Percentiles rank a stretch among this genome's conserved stretches.
These are phyloP conservation scores for Candida loeiensis DNA, from an alignment of 805 yeast species.

Conservation along the genomic window DNA sequence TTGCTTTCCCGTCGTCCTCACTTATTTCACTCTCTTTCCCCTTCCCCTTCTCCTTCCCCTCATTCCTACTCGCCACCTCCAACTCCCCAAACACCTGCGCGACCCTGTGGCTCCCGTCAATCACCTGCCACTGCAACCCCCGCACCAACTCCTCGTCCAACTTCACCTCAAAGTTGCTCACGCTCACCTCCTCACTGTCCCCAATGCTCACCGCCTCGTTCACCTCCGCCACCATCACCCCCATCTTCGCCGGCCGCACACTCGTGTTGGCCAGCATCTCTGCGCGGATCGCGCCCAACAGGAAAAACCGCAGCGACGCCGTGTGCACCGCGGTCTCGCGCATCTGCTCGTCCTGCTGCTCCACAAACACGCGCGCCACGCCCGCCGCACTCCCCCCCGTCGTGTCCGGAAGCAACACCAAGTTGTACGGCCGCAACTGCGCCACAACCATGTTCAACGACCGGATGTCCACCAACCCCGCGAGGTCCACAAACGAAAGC, in stretches of 20 bases:
- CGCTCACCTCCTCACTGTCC: constrained; percentile 7
- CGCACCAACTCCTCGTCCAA: constrained; percentile 62
- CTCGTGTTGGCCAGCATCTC: constrained; percentile 18
- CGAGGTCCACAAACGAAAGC: constrained; percentile 70
- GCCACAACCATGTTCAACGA: constrained; percentile 78
- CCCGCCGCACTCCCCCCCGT: constrained; percentile 19
- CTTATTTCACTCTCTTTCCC: background rate
- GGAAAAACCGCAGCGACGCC: constrained; percentile 25
- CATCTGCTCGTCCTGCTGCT: constrained; percentile 27
- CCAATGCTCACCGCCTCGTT: constrained; percentile 48
- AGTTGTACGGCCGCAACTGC: constrained; percentile 70
- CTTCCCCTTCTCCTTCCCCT: constrained; percentile 10
- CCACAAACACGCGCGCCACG: constrained; percentile 27
- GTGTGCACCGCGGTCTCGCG: no score
- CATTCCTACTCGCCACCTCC: constrained; percentile 24
- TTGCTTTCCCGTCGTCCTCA: background rate
- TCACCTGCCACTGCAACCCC: constrained; percentile 76
- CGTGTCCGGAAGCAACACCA: constrained; percentile 54
- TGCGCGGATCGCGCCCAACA: constrained; percentile 30
- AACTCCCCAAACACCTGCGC: constrained; percentile 79
- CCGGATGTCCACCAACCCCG: constrained; percentile 80
- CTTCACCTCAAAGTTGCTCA: constrained; percentile 51
- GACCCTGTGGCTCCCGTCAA: constrained; percentile 75
- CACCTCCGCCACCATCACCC: constrained; percentile 25
- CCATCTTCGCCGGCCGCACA: constrained; percentile 23